Evolutionary conservation across 1,139 yeast genomes (phyloP), one percentile per base, ranked within the genome.

Genomic region (Kodamaea ohmeri): DNA sequence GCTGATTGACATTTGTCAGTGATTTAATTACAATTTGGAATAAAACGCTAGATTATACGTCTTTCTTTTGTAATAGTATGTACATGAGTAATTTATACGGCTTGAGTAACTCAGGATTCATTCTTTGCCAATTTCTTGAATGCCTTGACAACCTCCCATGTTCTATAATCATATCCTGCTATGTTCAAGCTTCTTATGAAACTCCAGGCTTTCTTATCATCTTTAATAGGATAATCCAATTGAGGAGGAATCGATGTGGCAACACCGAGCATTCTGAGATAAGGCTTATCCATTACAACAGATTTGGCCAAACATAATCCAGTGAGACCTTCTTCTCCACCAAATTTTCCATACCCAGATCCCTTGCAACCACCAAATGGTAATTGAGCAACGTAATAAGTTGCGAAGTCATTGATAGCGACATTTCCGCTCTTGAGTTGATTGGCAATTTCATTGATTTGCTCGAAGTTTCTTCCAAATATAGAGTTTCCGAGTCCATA

Each of bases 341-440:
- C 96, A 65, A 92, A 92, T 58, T 89, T 90, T 39, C 97, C 97
- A 55, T 88, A 92, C 0, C 98, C 98, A 6, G 96, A 85, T 36
- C 90, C 92, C 50, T 83, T 83, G 22, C 78, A 77, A 20, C 98
- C 98, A 39, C 98, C 98, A 65, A 92, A 92, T 27, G 98, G 98
- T 49, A 90, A 71, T 63, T 92, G 97, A 47, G 97, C 92, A 22
- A 92, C 88, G 53, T 90, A 90, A 55, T 78, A 92, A 0, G 97
- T 90, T 4, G 97, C 98, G 70, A 92, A 92, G 62, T 92, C 98
- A 59, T 92, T 92, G 45, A 92, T 86, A 5, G 97, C 96, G 33
- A 92, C 96, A 53, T 88, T 92, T 18, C 98, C 98, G 38, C 90
- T 76, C 32, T 79, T 73, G 46, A 92, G 62, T 12, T 65, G 59